Percentiles rank a stretch among this genome's conserved stretches.
These are phyloP conservation scores for Hericium rajendrae DNA, from an alignment of 768 basidiomycete species.

Conservation along the genomic window DNA sequence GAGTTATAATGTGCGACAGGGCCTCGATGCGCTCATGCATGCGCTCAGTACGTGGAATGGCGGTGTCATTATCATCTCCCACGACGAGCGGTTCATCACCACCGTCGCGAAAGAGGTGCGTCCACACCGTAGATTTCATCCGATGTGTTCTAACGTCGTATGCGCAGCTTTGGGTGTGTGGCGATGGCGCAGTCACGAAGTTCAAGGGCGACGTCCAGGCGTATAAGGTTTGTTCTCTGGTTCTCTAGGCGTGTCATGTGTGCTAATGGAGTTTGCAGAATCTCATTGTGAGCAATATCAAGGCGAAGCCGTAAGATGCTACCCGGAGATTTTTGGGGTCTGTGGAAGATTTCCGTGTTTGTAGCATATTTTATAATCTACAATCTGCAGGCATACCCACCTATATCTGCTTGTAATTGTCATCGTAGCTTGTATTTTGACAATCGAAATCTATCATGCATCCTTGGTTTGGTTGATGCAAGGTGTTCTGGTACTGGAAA, in stretches of 20 bases:
- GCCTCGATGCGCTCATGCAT: constrained; percentile 89
- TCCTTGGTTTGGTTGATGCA: too few relatives aligned
- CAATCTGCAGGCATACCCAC: too few relatives aligned
- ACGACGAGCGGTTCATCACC: constrained; percentile 94
- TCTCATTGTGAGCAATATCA: constrained; percentile 67
- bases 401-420: too few relatives aligned
- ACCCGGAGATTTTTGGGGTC: not conserved
- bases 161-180: constrained; percentile 83
- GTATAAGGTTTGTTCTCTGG: constrained; percentile 62
- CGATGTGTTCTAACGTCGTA: constrained; percentile 7
- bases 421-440: too few relatives aligned
- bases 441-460: too few relatives aligned
- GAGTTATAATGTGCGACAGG: constrained; percentile 35
- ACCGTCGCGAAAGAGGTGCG: constrained; percentile 76
- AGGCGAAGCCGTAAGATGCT: constrained; percentile 36
- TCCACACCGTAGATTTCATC: not conserved
- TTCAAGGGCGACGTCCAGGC: constrained; percentile 86
- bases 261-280: constrained; percentile 33
- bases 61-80: constrained; percentile 87
- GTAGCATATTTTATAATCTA: too few relatives aligned
- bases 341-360: too few relatives aligned
- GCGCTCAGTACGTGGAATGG: constrained; percentile 79
- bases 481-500: too few relatives aligned
- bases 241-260: not conserved
- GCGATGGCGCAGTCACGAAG: constrained; percentile 68